A percentile compares a stretch with the other conserved stretches of the same genome.
Evolutionary conservation across 495 filamentous ascomycete species (phyloP).

Genomic region (Hypoxylon rickii): DNA sequence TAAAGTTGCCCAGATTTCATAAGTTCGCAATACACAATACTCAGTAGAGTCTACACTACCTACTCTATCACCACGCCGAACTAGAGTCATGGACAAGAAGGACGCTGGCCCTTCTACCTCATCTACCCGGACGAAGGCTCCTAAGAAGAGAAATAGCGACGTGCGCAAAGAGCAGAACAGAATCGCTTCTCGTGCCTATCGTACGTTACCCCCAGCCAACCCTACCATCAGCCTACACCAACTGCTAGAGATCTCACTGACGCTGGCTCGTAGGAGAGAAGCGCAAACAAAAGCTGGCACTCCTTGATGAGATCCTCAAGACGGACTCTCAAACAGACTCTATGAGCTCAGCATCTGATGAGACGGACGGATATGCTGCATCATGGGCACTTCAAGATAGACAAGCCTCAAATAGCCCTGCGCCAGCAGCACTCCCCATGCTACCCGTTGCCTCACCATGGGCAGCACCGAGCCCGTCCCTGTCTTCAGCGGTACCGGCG

Average conservation of each 20-base stretch:
- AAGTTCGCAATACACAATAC: too few relatives aligned
- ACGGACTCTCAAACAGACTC: constrained; percentile 37
- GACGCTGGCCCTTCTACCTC: constrained; percentile 14
- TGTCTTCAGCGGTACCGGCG: constrained; percentile 22
- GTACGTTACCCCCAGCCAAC: constrained; percentile 25
- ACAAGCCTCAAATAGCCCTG: constrained; percentile 34
- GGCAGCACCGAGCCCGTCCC: constrained; percentile 17
- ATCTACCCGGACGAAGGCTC: constrained; percentile 15
- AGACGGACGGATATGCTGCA: constrained; percentile 32
- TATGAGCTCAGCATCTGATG: constrained; percentile 41
- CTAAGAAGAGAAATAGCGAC: constrained; percentile 39
- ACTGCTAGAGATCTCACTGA: constrained; percentile 18
- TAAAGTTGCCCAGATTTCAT: constrained; percentile 3
- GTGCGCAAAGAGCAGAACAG: constrained; percentile 42
- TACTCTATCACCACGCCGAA: constrained; percentile 1
- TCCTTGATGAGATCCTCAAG: constrained; percentile 40
- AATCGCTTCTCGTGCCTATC: constrained; percentile 42
- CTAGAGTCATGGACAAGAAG: constrained; percentile 30
- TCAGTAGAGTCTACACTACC: not conserved
- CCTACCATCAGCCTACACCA: not conserved
- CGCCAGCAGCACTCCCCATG: constrained; percentile 14
- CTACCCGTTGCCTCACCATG: constrained; percentile 17
- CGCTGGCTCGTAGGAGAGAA: constrained; percentile 37
- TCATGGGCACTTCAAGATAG: constrained; percentile 27
- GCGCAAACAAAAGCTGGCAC: constrained; percentile 43